Conservation (phyloP, 225 moss, liverwort and hornwort species). For the Asterella californica region DNA sequence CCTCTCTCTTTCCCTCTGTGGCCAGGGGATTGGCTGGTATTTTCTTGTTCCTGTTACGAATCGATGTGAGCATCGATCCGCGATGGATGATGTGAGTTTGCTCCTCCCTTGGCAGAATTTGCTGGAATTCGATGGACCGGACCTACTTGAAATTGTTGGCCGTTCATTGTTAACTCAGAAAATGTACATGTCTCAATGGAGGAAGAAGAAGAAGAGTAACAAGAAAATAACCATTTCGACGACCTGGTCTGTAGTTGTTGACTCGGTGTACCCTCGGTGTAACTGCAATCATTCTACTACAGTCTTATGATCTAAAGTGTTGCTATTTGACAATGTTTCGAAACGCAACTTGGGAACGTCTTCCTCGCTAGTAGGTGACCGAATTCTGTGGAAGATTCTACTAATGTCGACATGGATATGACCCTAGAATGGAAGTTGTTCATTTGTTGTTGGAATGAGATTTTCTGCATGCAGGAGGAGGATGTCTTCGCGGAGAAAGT, state of each 20-base stretch:
- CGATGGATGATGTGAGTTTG: conserved; percentile 8
- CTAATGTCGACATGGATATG: too few species aligned
- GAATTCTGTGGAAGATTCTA: neutral
- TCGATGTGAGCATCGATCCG: neutral
- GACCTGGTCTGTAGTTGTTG: neutral
- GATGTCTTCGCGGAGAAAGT: conserved; percentile 62
- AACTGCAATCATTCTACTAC: neutral
- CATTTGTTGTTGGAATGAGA: neutral
- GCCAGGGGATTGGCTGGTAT: too few species aligned
- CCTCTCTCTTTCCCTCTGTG: too few species aligned
- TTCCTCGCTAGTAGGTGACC: neutral
- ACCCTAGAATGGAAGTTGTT: too few species aligned
- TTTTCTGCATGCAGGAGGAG: conserved; percentile 23
- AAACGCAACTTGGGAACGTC: too few species aligned
- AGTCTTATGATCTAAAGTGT: too few species aligned
- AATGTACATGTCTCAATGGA: too few species aligned
- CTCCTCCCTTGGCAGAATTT: neutral
- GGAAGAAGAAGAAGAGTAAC: too few species aligned
- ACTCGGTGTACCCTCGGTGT: neutral
- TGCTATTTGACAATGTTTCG: too few species aligned
- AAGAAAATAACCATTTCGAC: neutral
- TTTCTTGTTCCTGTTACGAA: neutral
- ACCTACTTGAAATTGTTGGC: too few species aligned
- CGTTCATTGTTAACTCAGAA: too few species aligned
- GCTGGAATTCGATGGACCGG: too few species aligned